A percentile compares a stretch with the other conserved stretches of the same genome.
phyloP scores from a whole-genome alignment of 176 grass and related monocot species.

The Paspalum notatum region DNA sequence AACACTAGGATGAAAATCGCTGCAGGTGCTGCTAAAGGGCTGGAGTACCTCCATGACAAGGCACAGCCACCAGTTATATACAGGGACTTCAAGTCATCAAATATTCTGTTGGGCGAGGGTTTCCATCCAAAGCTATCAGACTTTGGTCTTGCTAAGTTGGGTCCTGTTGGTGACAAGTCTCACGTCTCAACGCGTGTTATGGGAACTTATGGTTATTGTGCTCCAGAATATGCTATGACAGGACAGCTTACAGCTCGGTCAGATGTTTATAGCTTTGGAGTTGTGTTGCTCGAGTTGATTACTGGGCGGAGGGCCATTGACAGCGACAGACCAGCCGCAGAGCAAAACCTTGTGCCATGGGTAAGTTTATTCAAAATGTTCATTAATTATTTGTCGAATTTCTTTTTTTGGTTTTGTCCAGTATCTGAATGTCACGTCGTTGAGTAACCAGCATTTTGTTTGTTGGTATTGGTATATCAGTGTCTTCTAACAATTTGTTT shows the following conservation, averaged over 20 bases:
- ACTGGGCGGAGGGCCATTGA: slow-evolving; percentile 84
- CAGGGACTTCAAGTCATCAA: slow-evolving; percentile 95
- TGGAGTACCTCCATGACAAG: slow-evolving; percentile 92
- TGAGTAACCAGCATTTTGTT: neutral
- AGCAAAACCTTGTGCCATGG: slow-evolving; percentile 94
- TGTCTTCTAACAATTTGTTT: slow-evolving; percentile 20
- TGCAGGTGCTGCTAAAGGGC: slow-evolving; percentile 85
- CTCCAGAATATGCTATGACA: slow-evolving; percentile 94
- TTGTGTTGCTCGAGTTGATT: slow-evolving; percentile 92
- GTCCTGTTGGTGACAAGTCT: slow-evolving; percentile 92
- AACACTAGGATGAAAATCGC: slow-evolving; percentile 93
- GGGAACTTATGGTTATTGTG: slow-evolving; percentile 95
- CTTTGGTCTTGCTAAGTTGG: slow-evolving; percentile 93
- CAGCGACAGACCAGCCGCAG: slow-evolving; percentile 48
- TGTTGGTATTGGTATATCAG: neutral
- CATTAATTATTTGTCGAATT: slow-evolving; percentile 8
- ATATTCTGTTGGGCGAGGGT: slow-evolving; percentile 75
- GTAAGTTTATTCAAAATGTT: slow-evolving; percentile 49
- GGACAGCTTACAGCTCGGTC: slow-evolving; percentile 85
- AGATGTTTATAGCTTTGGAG: slow-evolving; percentile 88
- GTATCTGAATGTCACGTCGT: neutral
- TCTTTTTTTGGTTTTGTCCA: neutral
- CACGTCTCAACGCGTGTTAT: slow-evolving; percentile 97
- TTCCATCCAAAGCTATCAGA: slow-evolving; percentile 92
- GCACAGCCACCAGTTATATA: slow-evolving; percentile 88